Base-by-base conservation (phyloP, 371 early-diverging fungal genomes). In the Batkoa obscura region DNA sequence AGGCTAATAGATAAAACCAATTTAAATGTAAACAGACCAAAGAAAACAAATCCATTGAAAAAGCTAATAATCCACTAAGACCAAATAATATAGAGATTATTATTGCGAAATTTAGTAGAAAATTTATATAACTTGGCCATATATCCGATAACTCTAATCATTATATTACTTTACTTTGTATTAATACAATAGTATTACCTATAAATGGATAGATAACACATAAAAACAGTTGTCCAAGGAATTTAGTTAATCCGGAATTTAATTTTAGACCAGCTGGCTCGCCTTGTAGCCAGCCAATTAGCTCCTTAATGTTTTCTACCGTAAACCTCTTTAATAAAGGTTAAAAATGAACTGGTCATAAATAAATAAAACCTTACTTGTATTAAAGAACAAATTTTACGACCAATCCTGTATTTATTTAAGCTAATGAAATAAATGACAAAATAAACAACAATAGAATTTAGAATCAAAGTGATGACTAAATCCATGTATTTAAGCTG, bases 221-320 rank as follows among this genome's bases (percentile, higher is more conserved):
- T n/a, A 87, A 68, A 66, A 93, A 95, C 12, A 95, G 68, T 52
- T 93, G 88, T 0, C 92, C 97, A 42, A 98, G 62, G 62, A 98
- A 95, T 4, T 73, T 73, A 23, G 83, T 86, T 15, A 95, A 71
- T 49, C 88, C 86, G 35, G 77, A 79, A 62, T 98, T 98, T 1
- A 98, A 76, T 62, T 98, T 98, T 23, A 98, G 69, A 6, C 98
- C 98, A 0, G 90, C 96, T 9, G 98, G 98, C 64, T 85, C 86
- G 54, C 86, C 77, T 71, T 88, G 79, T 42, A 98, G 73, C 98
- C 98, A 98, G 0, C 72, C 71, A 55, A 96, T 13, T 32, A 50
- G 34, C 23, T 23, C 23, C 23, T 23, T 23, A 23, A 23, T 23
- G 23, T 23, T 23, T 23, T 23, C 23, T 23, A 23, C 23, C 23